Base-by-base conservation (phyloP, 2,329 filamentous ascomycete species). In the Nectriaceae sp. region DNA sequence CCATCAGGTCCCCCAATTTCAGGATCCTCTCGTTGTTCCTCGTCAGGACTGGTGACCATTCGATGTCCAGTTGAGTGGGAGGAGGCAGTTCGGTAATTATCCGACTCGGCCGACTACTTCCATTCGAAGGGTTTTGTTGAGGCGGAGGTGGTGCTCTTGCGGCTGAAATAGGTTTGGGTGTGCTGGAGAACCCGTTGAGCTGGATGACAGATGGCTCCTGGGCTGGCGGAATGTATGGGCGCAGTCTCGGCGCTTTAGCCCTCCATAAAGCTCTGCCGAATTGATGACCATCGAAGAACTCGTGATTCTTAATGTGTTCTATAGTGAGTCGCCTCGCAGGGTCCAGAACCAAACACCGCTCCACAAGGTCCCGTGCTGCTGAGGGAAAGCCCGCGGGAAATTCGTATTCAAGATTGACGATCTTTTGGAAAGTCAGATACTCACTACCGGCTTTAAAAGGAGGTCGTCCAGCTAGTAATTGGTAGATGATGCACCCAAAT, bases 401-500 rank as follows among this genome's bases (percentile, higher is more conserved):
- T 39, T 93, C 88, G 66, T 97, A 99, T 46, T 99, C 93, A 37
- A 99, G 77, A 24, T 82, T 87, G 44, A 99, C 90, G 65, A 99
- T 99, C 71, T 97, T 99, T 68, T 99, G 94, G 65, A 99, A 99
- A 0, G 94, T 99, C 65, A 94, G 80, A 63, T 97, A 99, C 67
- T 99, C 94, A 59, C 96, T 97, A 13, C 81, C 88, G 35, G 89
- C 94, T 69, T 99, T 99, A 76, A 99, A 99, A 0, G 94, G 94
- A 5, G 94, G 94, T 51, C 94, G 80, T n/a, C 94, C 94, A n/a
- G 89, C 89, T 26, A 99, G 76, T 21, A 99, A 80, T 69, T 99
- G 94, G 68, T 96, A 99, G 54, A 99, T 85, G 60, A 99, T 99
- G 73, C 94, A 99, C 10, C 94, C 94, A 74, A 96, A 99, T 3